phyloP scores from a whole-genome alignment of 352 stramenopile genomes.

The Pythium dissotocum region DNA sequence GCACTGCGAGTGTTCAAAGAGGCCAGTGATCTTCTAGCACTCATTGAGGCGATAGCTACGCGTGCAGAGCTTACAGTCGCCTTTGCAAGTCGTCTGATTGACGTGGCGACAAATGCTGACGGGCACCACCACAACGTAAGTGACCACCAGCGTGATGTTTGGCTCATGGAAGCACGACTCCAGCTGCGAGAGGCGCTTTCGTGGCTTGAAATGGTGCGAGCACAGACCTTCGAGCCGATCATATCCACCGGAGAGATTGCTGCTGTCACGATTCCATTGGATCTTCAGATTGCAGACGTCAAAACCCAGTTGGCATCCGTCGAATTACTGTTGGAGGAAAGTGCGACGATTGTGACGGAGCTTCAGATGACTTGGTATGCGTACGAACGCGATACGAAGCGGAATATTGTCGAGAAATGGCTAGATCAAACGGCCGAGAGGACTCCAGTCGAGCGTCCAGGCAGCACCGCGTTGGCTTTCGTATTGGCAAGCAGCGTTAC shows the following conservation, averaged over 20 bases:
- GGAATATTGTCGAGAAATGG: conserved; percentile 72
- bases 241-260: no score
- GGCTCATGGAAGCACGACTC: conserved; percentile 8
- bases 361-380: conserved; percentile 73
- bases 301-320: conserved; percentile 43
- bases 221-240: conserved; percentile 3
- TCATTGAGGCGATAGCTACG: background rate
- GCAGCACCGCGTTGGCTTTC: conserved; percentile 11
- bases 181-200: conserved; percentile 9
- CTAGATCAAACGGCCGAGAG: conserved; percentile 44
- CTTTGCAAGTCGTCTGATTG: conserved; percentile 12
- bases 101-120: background rate
- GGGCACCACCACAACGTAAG: no score
- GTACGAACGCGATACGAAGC: conserved; percentile 45
- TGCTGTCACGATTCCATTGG: conserved; percentile 16
- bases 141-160: background rate
- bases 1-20: conserved; percentile 14
- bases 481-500: background rate
- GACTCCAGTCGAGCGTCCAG: conserved; percentile 12
- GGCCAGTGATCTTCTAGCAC: conserved; percentile 8
- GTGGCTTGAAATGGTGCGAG: conserved; percentile 11
- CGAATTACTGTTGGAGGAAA: conserved; percentile 39
- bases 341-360: conserved; percentile 31
- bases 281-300: conserved; percentile 34
- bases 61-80: background rate